Base-by-base conservation (phyloP, 208 protist genomes). In the Kentomonas sorsogonicus region DNA sequence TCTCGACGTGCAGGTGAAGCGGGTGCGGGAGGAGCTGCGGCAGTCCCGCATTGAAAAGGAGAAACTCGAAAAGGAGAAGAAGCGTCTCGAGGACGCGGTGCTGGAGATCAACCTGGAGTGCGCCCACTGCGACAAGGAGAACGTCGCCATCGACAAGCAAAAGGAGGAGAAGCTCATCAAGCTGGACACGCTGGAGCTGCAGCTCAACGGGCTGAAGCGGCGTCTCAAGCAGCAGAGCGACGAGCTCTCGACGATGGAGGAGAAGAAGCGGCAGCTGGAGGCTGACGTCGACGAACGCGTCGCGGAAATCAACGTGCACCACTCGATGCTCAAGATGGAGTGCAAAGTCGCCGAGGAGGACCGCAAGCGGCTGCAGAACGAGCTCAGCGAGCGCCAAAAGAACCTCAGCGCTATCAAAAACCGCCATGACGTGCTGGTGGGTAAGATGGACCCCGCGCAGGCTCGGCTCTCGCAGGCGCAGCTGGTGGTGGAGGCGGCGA, bases 1-100 rank as follows among this genome's bases (percentile, higher is more conserved):
- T 18, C 61, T 97, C 18, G 77, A 91, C 38, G 62, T 39, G 31
- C 93, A 97, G 73, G 84, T 94, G 38, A 97, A 97, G 67, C 87
- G 91, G 2, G 86, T 97, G 29, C 57, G 72, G 3, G 75, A 92
- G 60, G 89, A 97, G 45, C 63, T 94, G 26, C 82, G 82, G 7
- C 75, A 76, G 47, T 72, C 84, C 1, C 69, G 76, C 20, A 39
- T 83, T 10, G 64, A 79, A 15, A 64, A 93, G 7, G 85, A 77
- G 30, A 63, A 69, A 29, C 66, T 91, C 15, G 62, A 77, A 39
- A 53, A 44, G 40, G 66, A 88, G 22, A 77, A 90, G 64, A 72
- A 65, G 33, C 53, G 36, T 13, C 34, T 85, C 0, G 53, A 64
- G 2, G 83, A 93, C 16, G 66, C 71, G 23, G 79, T 94, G n/a